A percentile compares a stretch with the other conserved stretches of the same genome.
Conservation (phyloP, 177 flowering plant genomes). For the Tripterygium wilfordii region DNA sequence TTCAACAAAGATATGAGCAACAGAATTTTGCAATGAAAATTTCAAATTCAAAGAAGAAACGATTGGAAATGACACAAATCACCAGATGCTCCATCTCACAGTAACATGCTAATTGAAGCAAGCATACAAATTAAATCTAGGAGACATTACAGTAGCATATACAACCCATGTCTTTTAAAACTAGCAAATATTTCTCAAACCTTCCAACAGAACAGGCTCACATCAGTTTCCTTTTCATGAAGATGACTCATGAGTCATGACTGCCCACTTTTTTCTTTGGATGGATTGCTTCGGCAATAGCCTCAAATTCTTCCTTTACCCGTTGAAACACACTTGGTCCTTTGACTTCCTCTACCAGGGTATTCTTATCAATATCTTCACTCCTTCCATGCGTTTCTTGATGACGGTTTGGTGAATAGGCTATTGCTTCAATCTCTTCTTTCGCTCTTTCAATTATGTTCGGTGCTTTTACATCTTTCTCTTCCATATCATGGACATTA, state of each 20-base stretch:
- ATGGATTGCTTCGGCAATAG: conserved; percentile 42
- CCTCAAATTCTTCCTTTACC: conserved; percentile 75
- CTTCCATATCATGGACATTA: conserved; percentile 6
- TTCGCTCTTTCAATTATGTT: conserved; percentile 43
- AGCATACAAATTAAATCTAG: too few species aligned
- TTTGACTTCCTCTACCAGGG: conserved; percentile 59
- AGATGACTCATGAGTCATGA: conserved; percentile 10
- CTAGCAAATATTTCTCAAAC: too few species aligned
- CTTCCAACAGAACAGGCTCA: too few species aligned
- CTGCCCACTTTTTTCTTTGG: conserved; percentile 44
- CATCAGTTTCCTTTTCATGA: neutral
- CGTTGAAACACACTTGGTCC: conserved; percentile 61
- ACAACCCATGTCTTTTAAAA: too few species aligned
- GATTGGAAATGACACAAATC: too few species aligned
- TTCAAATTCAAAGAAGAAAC: too few species aligned
- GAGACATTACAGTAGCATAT: too few species aligned
- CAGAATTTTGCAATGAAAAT: too few species aligned
- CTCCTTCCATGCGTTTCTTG: conserved; percentile 73
- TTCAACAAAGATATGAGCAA: too few species aligned
- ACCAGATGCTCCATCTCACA: too few species aligned
- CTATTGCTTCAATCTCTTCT: conserved; percentile 44
- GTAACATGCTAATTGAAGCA: too few species aligned
- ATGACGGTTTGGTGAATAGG: conserved; percentile 36
- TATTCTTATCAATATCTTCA: conserved; percentile 58
- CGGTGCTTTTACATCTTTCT: conserved; percentile 46